A percentile compares a stretch with the other conserved stretches of the same genome.
Conservation (phyloP, 2,329 filamentous ascomycete species). For the Pleomassaria siparia region DNA sequence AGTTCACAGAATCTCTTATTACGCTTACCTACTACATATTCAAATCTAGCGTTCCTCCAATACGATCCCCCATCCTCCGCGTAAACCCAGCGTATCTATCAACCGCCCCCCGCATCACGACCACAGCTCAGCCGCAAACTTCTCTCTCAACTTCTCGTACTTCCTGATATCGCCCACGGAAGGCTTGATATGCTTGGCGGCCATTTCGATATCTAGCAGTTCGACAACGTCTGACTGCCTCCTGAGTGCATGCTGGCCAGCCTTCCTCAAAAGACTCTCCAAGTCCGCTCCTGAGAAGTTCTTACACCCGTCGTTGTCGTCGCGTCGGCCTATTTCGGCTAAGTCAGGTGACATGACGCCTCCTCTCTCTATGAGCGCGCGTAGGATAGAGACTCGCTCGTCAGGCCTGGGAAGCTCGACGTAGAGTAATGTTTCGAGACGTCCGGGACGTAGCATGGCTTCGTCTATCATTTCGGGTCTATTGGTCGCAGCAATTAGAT, state of each 20-base stretch:
- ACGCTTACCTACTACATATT: too few species aligned
- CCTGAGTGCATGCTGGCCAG: constrained; percentile 59
- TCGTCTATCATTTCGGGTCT: constrained; percentile 94
- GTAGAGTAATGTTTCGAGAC: constrained; percentile 84
- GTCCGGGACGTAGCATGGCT: constrained; percentile 88
- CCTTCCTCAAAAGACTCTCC: constrained; percentile 59
- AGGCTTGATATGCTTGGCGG: constrained; percentile 46
- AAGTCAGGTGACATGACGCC: constrained; percentile 58
- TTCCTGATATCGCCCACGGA: constrained; percentile 60
- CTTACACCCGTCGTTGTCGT: constrained; percentile 59
- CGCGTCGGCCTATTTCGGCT: constrained; percentile 63
- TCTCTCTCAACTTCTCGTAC: constrained; percentile 57
- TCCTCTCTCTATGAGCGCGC: constrained; percentile 62
- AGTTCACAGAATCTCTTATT: too few species aligned
- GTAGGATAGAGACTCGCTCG: constrained; percentile 83
- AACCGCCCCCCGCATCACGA: not conserved
- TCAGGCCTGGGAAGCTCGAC: constrained; percentile 79
- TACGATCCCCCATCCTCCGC: not conserved
- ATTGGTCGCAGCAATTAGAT: constrained; percentile 93
- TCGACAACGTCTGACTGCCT: constrained; percentile 49
- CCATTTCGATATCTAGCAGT: constrained; percentile 50
- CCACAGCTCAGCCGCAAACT: constrained; percentile 41
- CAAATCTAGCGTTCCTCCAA: not conserved
- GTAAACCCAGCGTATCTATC: not conserved
- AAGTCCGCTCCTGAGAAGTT: constrained; percentile 76